phyloP scores from a whole-genome alignment of 2,329 filamentous ascomycete genomes.

The Zalaria obscura region DNA sequence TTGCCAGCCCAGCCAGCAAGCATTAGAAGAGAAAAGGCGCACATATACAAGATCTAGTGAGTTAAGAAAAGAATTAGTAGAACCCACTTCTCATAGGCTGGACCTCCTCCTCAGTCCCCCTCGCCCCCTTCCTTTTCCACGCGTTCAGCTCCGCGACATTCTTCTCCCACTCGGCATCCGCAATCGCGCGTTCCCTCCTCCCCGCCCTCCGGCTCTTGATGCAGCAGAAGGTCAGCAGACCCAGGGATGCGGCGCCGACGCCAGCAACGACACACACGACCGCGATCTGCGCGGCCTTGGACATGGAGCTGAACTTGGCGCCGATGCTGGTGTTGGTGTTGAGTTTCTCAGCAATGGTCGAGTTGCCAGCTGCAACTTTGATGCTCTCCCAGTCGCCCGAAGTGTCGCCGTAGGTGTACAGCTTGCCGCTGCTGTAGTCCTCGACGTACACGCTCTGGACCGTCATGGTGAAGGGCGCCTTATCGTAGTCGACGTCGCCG shows the following conservation, averaged over 20 bases:
- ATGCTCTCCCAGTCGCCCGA: constrained; percentile 29
- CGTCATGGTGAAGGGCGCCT: constrained; percentile 21
- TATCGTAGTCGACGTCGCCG: constrained; percentile 17
- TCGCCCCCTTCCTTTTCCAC: neutral
- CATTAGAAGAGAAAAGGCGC: too few relatives aligned
- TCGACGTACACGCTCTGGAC: constrained; percentile 19
- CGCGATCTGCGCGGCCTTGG: constrained; percentile 32
- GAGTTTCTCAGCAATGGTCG: constrained; percentile 20
- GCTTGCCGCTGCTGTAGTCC: constrained; percentile 20
- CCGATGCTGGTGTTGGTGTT: constrained; percentile 19
- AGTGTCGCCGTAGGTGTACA: constrained; percentile 25
- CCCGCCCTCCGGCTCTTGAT: constrained; percentile 35
- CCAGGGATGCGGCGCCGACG: constrained; percentile 20
- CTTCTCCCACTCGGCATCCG: constrained; percentile 32
- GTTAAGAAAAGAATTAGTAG: too few relatives aligned
- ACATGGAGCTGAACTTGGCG: constrained; percentile 28
- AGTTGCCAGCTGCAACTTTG: constrained; percentile 27
- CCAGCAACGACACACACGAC: constrained; percentile 31
- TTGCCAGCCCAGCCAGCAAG: too few relatives aligned
- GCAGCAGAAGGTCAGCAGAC: constrained; percentile 28
- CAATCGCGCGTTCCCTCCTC: constrained; percentile 31
- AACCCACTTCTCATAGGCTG: neutral
- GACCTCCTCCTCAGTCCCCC: neutral
- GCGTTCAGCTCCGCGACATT: constrained; percentile 19
- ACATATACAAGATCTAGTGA: too few relatives aligned